These are phyloP conservation scores for Stellera chamaejasme DNA, from an alignment of 345 rosid genomes.

Conservation along the genomic window DNA sequence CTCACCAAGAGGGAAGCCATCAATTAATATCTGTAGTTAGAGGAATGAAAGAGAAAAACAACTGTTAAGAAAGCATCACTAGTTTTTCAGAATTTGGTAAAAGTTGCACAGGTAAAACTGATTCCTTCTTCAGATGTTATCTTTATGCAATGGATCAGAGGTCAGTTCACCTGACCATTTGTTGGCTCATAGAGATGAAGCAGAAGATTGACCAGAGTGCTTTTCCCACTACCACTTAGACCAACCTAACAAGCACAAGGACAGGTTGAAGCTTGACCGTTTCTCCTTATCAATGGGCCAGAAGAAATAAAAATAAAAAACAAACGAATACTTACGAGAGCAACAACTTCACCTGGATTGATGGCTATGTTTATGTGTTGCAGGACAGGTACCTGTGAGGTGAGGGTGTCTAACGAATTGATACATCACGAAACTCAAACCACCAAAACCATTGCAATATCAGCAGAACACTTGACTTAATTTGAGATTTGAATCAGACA, in stretches of 20 bases:
- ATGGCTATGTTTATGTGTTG: constrained; percentile 52
- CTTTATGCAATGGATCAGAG: constrained; percentile 5
- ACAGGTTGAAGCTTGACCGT: neutral
- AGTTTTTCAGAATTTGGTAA: too few species aligned
- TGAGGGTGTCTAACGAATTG: neutral
- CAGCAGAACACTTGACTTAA: too few species aligned
- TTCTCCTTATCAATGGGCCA: neutral
- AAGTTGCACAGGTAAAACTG: too few species aligned
- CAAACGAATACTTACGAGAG: constrained; percentile 45
- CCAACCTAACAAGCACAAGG: constrained; percentile 57
- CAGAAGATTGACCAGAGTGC: constrained; percentile 84
- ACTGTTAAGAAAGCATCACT: neutral
- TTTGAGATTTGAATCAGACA: neutral
- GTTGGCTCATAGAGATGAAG: constrained; percentile 87
- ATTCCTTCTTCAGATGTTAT: too few species aligned
- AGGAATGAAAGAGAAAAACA: constrained; percentile 5
- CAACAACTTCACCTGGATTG: constrained; percentile 81
- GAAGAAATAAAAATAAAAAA: constrained; percentile 6
- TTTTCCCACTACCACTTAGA: constrained; percentile 98
- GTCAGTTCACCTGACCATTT: constrained; percentile 60
- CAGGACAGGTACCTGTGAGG: constrained; percentile 60
- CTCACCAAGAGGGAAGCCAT: constrained; percentile 67
- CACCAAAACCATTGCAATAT: neutral
- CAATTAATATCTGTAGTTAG: constrained; percentile 64
- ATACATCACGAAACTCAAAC: neutral